phyloP scores from a whole-genome alignment of 2,329 filamentous ascomycete species.

The Aureobasidium uvarum region DNA sequence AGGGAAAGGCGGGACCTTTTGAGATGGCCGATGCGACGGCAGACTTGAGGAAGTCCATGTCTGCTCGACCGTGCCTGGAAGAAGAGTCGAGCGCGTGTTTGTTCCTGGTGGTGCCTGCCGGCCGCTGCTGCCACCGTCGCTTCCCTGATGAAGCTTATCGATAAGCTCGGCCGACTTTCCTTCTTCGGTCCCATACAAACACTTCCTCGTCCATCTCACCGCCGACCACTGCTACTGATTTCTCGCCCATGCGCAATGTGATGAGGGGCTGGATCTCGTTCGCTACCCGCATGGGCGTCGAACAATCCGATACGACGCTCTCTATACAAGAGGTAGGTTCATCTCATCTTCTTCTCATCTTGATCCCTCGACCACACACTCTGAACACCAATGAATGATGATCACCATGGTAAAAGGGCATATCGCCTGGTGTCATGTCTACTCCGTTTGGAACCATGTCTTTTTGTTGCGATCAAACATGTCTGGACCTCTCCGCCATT shows the following conservation, averaged over 20 bases:
- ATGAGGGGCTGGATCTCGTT: slow-evolving; percentile 4
- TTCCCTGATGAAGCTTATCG: slow-evolving; percentile 5
- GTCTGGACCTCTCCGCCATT: neutral
- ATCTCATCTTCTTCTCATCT: neutral
- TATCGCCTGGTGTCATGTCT: slow-evolving; percentile 43
- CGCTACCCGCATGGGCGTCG: neutral
- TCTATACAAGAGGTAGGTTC: neutral
- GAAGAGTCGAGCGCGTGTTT: neutral
- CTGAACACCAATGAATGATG: slow-evolving; percentile 48
- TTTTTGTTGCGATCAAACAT: slow-evolving; percentile 14
- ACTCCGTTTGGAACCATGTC: neutral
- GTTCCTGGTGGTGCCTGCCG: neutral
- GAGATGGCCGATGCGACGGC: slow-evolving; percentile 96
- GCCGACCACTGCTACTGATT: neutral
- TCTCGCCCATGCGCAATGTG: neutral
- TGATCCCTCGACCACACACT: neutral
- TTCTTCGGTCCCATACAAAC: neutral
- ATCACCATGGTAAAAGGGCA: slow-evolving; percentile 63
- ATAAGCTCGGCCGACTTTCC: slow-evolving; percentile 22
- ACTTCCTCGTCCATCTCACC: neutral
- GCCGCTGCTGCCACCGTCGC: slow-evolving; percentile 14
- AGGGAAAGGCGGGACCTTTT: slow-evolving; percentile 89
- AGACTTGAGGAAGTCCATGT: slow-evolving; percentile 97
- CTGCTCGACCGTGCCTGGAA: neutral
- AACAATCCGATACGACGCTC: neutral